Evolutionary conservation across 805 yeast genomes (phyloP).

Genomic region (Sugiyamaella marilandica): DNA sequence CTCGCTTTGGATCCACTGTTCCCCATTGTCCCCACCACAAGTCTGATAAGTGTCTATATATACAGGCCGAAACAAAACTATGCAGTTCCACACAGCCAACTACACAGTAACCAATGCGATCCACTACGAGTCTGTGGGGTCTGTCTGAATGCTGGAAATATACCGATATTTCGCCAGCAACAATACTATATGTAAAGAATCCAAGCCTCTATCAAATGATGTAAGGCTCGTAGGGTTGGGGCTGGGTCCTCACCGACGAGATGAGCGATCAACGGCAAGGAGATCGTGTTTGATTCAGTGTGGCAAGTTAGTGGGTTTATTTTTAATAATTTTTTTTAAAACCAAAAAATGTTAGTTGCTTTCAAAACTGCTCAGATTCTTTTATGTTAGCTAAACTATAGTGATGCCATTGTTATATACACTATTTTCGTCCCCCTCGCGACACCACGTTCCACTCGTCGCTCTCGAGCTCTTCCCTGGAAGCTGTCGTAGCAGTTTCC

Average conservation of each 20-base stretch:
- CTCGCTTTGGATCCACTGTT: conserved; percentile 32
- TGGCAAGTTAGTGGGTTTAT: no score
- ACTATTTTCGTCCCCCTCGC: conserved; percentile 15
- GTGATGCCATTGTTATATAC: background rate
- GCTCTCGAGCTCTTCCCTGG: conserved; percentile 20
- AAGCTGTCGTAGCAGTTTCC: conserved; percentile 15
- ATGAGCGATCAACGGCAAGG: background rate
- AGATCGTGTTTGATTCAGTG: no score
- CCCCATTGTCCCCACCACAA: conserved; percentile 31
- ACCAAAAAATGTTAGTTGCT: no score
- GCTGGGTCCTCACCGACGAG: background rate
- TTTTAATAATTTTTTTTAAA: background rate
- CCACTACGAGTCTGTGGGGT: no score
- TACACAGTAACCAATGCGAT: no score
- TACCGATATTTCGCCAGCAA: no score
- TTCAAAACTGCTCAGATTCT: background rate
- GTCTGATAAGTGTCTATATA: background rate
- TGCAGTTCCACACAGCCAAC: no score
- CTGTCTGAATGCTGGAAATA: no score
- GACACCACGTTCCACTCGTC: conserved; percentile 27
- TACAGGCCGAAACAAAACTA: no score
- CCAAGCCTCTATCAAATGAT: background rate
- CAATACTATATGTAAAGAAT: no score
- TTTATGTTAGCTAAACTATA: background rate
- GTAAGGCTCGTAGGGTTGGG: background rate